Conservation (phyloP, 768 basidiomycete genomes). For the Agaricus blazei region DNA sequence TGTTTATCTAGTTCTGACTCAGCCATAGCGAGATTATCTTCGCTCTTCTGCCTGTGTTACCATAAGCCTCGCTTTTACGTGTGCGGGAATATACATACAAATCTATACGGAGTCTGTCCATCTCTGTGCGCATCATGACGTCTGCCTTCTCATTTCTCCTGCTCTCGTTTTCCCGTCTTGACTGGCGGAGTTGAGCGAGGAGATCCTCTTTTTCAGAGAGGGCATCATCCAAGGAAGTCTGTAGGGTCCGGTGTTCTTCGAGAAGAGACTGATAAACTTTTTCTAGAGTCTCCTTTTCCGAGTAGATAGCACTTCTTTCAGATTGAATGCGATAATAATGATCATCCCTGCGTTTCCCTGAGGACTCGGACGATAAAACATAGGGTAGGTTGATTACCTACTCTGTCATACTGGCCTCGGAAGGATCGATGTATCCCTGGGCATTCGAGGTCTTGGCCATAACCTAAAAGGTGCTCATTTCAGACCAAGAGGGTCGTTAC, state of each 20-base stretch:
- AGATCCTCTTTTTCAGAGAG: slow-evolving; percentile 78
- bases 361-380: slow-evolving; percentile 8
- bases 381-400: slow-evolving; percentile 31
- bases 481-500: no score
- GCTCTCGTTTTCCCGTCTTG: slow-evolving; percentile 53
- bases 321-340: slow-evolving; percentile 85
- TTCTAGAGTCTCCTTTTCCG: slow-evolving; percentile 85
- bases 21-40: slow-evolving; percentile 80
- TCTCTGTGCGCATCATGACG: slow-evolving; percentile 71
- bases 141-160: slow-evolving; percentile 69
- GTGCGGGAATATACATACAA: slow-evolving; percentile 55
- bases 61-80: slow-evolving; percentile 2
- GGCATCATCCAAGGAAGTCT: slow-evolving; percentile 73
- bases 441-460: slow-evolving; percentile 67
- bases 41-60: slow-evolving; percentile 78
- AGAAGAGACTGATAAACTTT: slow-evolving; percentile 72
- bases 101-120: slow-evolving; percentile 75
- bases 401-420: slow-evolving; percentile 74
- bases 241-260: slow-evolving; percentile 70
- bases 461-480: slow-evolving; percentile 37
- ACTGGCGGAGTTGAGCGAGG: slow-evolving; percentile 52
- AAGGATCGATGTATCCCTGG: slow-evolving; percentile 40
- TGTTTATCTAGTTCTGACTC: slow-evolving; percentile 86
- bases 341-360: slow-evolving; percentile 58
- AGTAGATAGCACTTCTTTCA: slow-evolving; percentile 68